phyloP scores from a whole-genome alignment of 2,329 filamentous ascomycete species.

The Samsoniella hepiali region DNA sequence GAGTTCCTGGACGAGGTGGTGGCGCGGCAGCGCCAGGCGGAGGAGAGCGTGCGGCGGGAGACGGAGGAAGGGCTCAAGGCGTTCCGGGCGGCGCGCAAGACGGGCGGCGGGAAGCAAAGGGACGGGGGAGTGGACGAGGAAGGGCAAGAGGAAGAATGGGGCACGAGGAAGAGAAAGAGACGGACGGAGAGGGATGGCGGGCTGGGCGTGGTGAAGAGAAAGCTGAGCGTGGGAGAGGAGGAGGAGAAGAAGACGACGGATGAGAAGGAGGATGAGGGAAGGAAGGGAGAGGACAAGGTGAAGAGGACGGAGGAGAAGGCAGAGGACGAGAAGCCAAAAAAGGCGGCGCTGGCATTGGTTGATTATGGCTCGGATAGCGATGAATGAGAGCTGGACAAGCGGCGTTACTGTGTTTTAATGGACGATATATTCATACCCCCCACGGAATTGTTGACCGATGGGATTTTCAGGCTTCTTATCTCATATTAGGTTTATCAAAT shows the following conservation, averaged over 20 bases:
- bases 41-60: slow-evolving; percentile 52
- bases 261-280: slow-evolving; percentile 12
- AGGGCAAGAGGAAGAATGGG: slow-evolving; percentile 26
- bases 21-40: slow-evolving; percentile 48
- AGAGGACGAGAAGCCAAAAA: not conserved
- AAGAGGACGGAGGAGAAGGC: slow-evolving; percentile 24
- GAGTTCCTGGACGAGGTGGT: slow-evolving; percentile 66
- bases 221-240: slow-evolving; percentile 15
- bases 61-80: slow-evolving; percentile 53
- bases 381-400: slow-evolving; percentile 27
- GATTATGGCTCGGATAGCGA: slow-evolving; percentile 56
- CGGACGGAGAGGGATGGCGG: slow-evolving; percentile 27
- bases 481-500: too few relatives aligned
- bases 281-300: slow-evolving; percentile 9
- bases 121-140: slow-evolving; percentile 19
- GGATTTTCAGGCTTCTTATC: too few relatives aligned
- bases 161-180: slow-evolving; percentile 26
- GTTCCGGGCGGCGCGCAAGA: slow-evolving; percentile 49
- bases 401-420: slow-evolving; percentile 12
- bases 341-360: slow-evolving; percentile 41
- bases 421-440: not conserved
- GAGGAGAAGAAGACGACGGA: slow-evolving; percentile 21
- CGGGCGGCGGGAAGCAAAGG: slow-evolving; percentile 20
- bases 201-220: slow-evolving; percentile 22
- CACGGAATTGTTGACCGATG: too few relatives aligned